Evolutionary conservation across 2,329 filamentous ascomycete genomes (phyloP).

Genomic region (Arthroderma uncinatum): DNA sequence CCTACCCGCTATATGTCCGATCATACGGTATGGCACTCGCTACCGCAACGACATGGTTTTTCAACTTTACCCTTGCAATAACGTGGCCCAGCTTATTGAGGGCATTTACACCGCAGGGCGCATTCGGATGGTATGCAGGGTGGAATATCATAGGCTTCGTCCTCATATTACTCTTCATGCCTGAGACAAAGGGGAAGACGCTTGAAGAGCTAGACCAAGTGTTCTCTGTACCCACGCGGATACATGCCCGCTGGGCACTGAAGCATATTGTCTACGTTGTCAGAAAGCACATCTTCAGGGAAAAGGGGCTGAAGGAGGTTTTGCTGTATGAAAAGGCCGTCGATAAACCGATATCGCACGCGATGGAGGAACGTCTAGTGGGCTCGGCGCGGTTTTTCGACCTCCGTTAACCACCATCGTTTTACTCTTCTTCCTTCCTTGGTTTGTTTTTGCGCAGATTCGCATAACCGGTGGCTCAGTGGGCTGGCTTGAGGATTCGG

Average conservation of each 20-base stretch:
- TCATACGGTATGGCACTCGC: constrained; percentile 51
- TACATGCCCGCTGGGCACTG: constrained; percentile 32
- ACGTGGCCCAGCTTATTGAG: constrained; percentile 43
- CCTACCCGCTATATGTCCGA: constrained; percentile 53
- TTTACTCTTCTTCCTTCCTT: too few species aligned
- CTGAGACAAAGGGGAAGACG: constrained; percentile 33
- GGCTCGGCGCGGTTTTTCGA: background rate
- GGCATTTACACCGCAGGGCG: constrained; percentile 42
- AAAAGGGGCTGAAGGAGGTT: constrained; percentile 31
- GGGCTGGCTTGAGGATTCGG: background rate
- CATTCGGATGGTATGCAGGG: constrained; percentile 41
- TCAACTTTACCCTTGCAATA: constrained; percentile 44
- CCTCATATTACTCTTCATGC: constrained; percentile 35
- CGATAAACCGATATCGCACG: background rate
- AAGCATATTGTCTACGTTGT: constrained; percentile 30
- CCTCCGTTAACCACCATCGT: background rate
- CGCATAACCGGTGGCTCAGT: background rate
- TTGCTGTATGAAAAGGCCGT: constrained; percentile 24
- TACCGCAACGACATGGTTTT: constrained; percentile 52
- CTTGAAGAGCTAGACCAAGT: constrained; percentile 43
- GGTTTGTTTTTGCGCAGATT: too few species aligned
- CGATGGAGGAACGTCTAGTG: background rate
- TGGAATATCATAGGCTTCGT: constrained; percentile 38
- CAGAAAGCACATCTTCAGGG: constrained; percentile 26
- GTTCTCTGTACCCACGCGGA: constrained; percentile 41